phyloP scores from a whole-genome alignment of 1,284 basidiomycete genomes.

The Trichosporon inkin region DNA sequence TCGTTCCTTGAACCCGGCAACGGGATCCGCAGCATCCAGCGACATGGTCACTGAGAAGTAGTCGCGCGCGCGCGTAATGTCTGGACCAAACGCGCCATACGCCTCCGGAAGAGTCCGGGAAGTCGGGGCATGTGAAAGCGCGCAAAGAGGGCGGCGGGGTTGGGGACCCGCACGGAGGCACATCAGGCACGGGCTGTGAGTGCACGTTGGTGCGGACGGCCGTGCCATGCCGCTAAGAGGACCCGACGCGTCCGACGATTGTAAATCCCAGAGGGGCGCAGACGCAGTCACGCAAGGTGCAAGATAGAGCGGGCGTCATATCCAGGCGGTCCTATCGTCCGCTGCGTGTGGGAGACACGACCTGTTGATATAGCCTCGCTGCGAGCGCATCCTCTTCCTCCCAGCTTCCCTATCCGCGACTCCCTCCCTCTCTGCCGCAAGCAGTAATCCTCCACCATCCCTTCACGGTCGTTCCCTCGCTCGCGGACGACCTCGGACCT shows the following conservation, averaged over 20 bases:
- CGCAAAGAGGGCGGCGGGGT: not conserved
- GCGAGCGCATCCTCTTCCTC: not conserved
- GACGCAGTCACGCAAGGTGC: too few species aligned
- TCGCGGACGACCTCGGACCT: not conserved
- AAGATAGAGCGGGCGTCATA: too few species aligned
- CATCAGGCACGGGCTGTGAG: not conserved
- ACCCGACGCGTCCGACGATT: not conserved
- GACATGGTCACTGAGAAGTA: too few species aligned
- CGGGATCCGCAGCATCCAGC: too few species aligned
- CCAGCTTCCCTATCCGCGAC: not conserved
- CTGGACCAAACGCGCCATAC: too few species aligned
- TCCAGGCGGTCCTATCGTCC: too few species aligned
- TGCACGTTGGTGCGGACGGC: constrained; percentile 6
- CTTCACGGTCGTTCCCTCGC: not conserved
- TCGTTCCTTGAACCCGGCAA: too few species aligned
- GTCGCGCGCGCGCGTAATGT: too few species aligned
- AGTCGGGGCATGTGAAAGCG: constrained; percentile 1
- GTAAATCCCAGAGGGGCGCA: too few species aligned
- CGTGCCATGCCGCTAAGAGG: not conserved
- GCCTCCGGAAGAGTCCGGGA: not conserved
- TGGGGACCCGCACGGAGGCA: not conserved
- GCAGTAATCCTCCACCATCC: not conserved
- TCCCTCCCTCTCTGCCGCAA: not conserved
- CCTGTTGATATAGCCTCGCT: not conserved
- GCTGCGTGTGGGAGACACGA: too few species aligned